A percentile compares a stretch with the other conserved stretches of the same genome.
phyloP scores from a whole-genome alignment of 1,139 yeast species.

The Dujonia santamariae region DNA sequence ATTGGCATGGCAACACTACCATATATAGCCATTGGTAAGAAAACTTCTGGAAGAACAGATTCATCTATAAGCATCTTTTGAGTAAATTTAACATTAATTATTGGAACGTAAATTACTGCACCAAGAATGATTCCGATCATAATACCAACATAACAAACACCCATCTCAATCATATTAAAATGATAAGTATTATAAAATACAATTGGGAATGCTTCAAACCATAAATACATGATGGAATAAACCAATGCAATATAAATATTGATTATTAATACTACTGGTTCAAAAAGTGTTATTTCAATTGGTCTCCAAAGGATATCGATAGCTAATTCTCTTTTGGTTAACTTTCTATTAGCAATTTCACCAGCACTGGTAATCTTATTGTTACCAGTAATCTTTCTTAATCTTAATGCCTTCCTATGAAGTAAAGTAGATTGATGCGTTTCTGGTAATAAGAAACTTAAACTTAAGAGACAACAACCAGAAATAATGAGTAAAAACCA shows the following conservation, averaged over 20 bases:
- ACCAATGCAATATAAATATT: slow-evolving; percentile 51
- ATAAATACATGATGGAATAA: slow-evolving; percentile 53
- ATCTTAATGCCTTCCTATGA: slow-evolving; percentile 32
- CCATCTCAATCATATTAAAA: slow-evolving; percentile 50
- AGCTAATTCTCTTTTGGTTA: slow-evolving; percentile 20
- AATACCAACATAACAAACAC: slow-evolving; percentile 43
- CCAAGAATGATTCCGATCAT: slow-evolving; percentile 40
- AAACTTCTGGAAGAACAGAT: slow-evolving; percentile 35
- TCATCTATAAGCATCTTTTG: slow-evolving; percentile 19
- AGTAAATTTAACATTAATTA: slow-evolving; percentile 22
- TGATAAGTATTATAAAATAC: slow-evolving; percentile 42
- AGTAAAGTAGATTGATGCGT: slow-evolving; percentile 32
- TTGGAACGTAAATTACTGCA: slow-evolving; percentile 21
- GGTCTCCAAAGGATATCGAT: slow-evolving; percentile 51
- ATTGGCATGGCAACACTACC: slow-evolving; percentile 42
- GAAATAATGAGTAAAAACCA: slow-evolving; percentile 35
- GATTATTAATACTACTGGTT: slow-evolving; percentile 46
- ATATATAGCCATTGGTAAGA: slow-evolving; percentile 40
- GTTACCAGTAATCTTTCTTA: slow-evolving; percentile 35
- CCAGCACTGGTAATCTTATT: slow-evolving; percentile 26
- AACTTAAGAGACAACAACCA: slow-evolving; percentile 23
- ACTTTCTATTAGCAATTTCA: slow-evolving; percentile 21
- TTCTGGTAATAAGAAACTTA: slow-evolving; percentile 33
- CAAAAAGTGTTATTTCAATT: slow-evolving; percentile 36
- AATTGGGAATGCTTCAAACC: slow-evolving; percentile 63